These are phyloP conservation scores for Boletellus sp. DNA, from an alignment of 768 basidiomycete genomes.

Conservation along the genomic window DNA sequence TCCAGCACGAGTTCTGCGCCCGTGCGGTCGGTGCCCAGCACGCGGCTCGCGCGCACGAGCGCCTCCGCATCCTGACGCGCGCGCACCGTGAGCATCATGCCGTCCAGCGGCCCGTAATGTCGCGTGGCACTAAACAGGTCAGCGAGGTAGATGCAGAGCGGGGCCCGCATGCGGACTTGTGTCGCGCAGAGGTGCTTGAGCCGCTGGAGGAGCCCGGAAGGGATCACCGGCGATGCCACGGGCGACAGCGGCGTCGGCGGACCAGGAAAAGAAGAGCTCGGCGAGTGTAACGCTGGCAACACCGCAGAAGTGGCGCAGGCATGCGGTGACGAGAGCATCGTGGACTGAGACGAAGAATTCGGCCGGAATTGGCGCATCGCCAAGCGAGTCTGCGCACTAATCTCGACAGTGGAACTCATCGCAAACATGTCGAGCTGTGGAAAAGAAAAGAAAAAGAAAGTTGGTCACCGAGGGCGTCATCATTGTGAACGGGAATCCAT, in stretches of 20 bases:
- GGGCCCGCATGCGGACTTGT: constrained; percentile 46
- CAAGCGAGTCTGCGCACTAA: constrained; percentile 40
- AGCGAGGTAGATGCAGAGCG: constrained; percentile 59
- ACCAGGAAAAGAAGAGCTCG: constrained; percentile 11
- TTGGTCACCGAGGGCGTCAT: background rate
- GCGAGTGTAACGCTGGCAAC: constrained; percentile 16
- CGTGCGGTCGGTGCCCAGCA: constrained; percentile 58
- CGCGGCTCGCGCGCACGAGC: constrained; percentile 62
- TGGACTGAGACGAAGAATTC: constrained; percentile 25
- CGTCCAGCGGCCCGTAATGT: constrained; percentile 67
- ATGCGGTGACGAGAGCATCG: constrained; percentile 27
- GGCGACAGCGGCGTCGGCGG: constrained; percentile 26
- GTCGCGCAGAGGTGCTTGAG: constrained; percentile 27
- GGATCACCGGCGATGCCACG: constrained; percentile 27
- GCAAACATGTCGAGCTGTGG: constrained; percentile 72
- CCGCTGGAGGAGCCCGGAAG: constrained; percentile 27
- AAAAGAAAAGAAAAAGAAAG: constrained; percentile 1
- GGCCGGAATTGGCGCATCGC: constrained; percentile 33
- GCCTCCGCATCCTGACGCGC: constrained; percentile 62
- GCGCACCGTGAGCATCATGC: constrained; percentile 58
- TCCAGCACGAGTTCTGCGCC: constrained; percentile 54
- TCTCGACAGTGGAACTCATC: constrained; percentile 61
- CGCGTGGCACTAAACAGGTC: constrained; percentile 74
- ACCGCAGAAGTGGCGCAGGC: constrained; percentile 27
- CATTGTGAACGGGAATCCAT: constrained; percentile 24